Percentiles rank a stretch among this genome's conserved stretches.
These are phyloP conservation scores for Mycotypha africana DNA, from an alignment of 371 early-diverging fungal genomes.

Conservation along the genomic window DNA sequence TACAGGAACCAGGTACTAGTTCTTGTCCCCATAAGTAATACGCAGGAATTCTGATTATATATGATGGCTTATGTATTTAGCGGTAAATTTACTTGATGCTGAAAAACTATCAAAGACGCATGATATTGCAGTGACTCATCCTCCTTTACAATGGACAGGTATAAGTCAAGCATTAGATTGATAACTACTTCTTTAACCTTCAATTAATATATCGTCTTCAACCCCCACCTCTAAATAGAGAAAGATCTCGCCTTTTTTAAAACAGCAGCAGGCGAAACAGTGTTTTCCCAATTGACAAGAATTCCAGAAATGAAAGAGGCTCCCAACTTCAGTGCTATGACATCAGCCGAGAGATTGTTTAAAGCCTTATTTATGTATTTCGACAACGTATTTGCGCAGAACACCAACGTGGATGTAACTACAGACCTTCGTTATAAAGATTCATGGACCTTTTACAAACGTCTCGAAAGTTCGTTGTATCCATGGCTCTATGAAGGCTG, in stretches of 20 bases:
- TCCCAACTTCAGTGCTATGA: constrained; percentile 26
- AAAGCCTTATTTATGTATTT: constrained; percentile 34
- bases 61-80: background rate
- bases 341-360: constrained; percentile 27
- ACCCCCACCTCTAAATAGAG: too few species aligned
- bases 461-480: constrained; percentile 18
- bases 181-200: background rate
- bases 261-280: constrained; percentile 15
- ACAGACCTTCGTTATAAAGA: constrained; percentile 3
- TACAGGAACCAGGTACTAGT: constrained; percentile 8
- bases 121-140: constrained; percentile 15
- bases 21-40: background rate
- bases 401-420: background rate
- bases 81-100: background rate
- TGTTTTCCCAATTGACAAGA: constrained; percentile 14
- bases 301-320: constrained; percentile 17
- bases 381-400: constrained; percentile 13
- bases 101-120: constrained; percentile 3
- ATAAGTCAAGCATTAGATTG: background rate
- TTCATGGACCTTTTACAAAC: constrained; percentile 11
- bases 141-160: constrained; percentile 17
- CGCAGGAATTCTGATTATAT: background rate
- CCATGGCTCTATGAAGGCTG: constrained; percentile 24
- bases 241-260: constrained; percentile 17
- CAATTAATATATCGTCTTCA: background rate